Evolutionary conservation across 2,329 filamentous ascomycete genomes (phyloP).

Genomic region (Dryadomyces quercivorus): DNA sequence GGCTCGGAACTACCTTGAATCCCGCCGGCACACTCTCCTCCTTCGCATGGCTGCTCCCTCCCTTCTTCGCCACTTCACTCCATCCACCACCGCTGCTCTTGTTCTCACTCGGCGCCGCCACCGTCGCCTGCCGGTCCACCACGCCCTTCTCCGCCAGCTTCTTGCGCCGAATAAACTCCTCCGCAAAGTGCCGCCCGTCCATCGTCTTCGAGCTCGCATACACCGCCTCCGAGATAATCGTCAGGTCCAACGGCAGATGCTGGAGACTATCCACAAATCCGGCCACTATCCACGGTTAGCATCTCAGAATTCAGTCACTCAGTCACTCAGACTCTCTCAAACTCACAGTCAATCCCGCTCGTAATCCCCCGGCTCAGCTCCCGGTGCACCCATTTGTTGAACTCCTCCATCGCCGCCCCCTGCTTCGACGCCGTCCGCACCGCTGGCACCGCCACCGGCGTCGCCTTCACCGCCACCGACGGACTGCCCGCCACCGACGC

Average conservation of each 20-base stretch:
- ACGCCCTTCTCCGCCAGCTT: slow-evolving; percentile 89
- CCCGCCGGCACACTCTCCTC: slow-evolving; percentile 34
- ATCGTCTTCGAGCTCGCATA: slow-evolving; percentile 81
- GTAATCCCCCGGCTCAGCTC: slow-evolving; percentile 64
- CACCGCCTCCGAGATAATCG: slow-evolving; percentile 80
- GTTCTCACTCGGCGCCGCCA: slow-evolving; percentile 20
- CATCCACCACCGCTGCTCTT: slow-evolving; percentile 63
- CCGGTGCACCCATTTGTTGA: slow-evolving; percentile 80
- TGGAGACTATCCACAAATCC: slow-evolving; percentile 68
- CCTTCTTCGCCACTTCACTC: slow-evolving; percentile 97
- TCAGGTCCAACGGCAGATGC: slow-evolving; percentile 61
- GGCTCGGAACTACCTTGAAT: slow-evolving; percentile 83
- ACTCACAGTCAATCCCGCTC: slow-evolving; percentile 38
- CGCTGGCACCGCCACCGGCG: slow-evolving; percentile 9
- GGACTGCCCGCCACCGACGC: slow-evolving; percentile 22
- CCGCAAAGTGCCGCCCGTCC: slow-evolving; percentile 83
- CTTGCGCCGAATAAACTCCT: slow-evolving; percentile 87
- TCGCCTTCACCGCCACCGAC: slow-evolving; percentile 26
- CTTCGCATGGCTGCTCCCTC: slow-evolving; percentile 36
- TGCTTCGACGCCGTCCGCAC: slow-evolving; percentile 9
- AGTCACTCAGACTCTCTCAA: no score
- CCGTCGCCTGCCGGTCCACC: slow-evolving; percentile 50
- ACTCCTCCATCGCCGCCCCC: slow-evolving; percentile 65
- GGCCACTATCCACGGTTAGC: slow-evolving; percentile 40
- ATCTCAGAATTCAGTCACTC: no score